Conservation (phyloP, 2,329 filamentous ascomycete genomes). For the Ophiocordyceps sinensis region DNA sequence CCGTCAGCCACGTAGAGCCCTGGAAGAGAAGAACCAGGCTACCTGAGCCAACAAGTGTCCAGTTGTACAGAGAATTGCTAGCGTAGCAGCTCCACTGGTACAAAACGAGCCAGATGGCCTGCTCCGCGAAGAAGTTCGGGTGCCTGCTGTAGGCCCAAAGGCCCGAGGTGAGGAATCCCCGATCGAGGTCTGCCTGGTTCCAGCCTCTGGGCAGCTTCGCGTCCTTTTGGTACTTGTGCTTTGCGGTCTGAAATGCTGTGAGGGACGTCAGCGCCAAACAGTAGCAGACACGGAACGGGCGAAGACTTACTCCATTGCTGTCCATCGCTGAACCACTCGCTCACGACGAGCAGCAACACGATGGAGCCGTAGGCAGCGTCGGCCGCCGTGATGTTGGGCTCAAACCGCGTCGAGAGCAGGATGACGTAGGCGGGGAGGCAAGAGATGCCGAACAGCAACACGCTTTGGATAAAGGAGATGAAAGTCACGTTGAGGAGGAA, state of each 20-base stretch:
- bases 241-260: constrained; percentile 65
- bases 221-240: constrained; percentile 57
- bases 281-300: not conserved
- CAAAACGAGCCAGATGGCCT: constrained; percentile 73
- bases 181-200: constrained; percentile 64
- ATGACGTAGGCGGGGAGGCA: constrained; percentile 69
- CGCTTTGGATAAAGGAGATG: constrained; percentile 70
- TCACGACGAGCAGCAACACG: constrained; percentile 35
- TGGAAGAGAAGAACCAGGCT: constrained; percentile 73
- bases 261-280: not conserved
- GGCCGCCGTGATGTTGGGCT: constrained; percentile 27
- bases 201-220: constrained; percentile 54
- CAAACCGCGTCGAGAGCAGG: constrained; percentile 54
- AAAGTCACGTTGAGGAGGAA: constrained; percentile 82
- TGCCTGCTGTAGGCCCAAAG: constrained; percentile 83
- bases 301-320: constrained; percentile 64
- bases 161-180: constrained; percentile 74
- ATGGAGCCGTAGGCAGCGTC: constrained; percentile 34
- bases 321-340: constrained; percentile 74
- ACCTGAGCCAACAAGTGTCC: constrained; percentile 57
- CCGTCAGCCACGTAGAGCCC: constrained; percentile 76
- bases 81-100: constrained; percentile 80
- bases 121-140: constrained; percentile 90
- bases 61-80: constrained; percentile 59
- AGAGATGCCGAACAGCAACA: constrained; percentile 67